These are phyloP conservation scores for Begonia peltatifolia DNA, from an alignment of 306 rosid genomes.

Conservation along the genomic window DNA sequence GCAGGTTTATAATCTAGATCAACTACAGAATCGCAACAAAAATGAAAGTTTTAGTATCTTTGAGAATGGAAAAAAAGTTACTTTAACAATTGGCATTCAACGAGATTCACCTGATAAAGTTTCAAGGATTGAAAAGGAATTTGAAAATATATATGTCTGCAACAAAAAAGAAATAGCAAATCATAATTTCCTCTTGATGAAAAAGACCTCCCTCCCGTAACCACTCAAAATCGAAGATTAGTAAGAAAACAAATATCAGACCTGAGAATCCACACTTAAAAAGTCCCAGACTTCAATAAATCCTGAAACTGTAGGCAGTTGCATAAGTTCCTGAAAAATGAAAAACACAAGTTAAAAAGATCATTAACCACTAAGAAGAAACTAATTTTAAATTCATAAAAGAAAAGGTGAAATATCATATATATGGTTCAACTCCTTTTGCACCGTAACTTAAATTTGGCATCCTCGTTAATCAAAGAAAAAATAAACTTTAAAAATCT, in stretches of 20 bases:
- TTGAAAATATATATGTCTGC: conserved; percentile 87
- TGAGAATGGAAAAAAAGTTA: conserved; percentile 7
- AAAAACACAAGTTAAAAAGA: conserved; percentile 13
- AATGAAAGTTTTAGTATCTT: conserved; percentile 8
- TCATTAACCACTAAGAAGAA: conserved; percentile 10
- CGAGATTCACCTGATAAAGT: conserved; percentile 72
- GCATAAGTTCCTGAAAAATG: conserved; percentile 68
- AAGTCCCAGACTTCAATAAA: conserved; percentile 99
- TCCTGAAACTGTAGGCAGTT: conserved; percentile 85
- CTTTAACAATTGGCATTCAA: conserved; percentile 16
- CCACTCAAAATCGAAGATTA: conserved; percentile 1
- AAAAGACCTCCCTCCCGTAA: not conserved
- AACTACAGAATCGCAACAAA: conserved; percentile 32
- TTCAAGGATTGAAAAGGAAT: conserved; percentile 85
- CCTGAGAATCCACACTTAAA: conserved; percentile 98
- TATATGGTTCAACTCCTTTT: too few relatives aligned
- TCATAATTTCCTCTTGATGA: conserved; percentile 6
- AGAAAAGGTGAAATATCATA: not conserved
- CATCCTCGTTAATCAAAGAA: too few relatives aligned
- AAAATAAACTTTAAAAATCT: not conserved
- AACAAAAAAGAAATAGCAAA: not conserved
- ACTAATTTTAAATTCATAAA: conserved; percentile 1
- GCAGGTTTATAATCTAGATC: conserved; percentile 43
- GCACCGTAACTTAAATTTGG: too few relatives aligned
- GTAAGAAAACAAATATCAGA: conserved; percentile 18